These are phyloP conservation scores for Rossbeevera mucosa DNA, from an alignment of 768 basidiomycete species.

Conservation along the genomic window DNA sequence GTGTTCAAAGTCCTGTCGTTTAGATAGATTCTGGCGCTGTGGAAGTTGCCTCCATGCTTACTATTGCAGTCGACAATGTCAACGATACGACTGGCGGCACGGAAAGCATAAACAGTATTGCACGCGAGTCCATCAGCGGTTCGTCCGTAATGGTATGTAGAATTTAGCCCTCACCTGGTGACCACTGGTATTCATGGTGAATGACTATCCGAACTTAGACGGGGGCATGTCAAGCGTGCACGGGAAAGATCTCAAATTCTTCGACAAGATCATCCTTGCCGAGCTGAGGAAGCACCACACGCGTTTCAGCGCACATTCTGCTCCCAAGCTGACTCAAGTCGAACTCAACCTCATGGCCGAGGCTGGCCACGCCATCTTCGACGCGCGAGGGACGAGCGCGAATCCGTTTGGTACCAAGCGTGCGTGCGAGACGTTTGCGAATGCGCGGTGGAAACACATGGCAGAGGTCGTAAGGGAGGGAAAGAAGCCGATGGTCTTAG, in stretches of 20 bases:
- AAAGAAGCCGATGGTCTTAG: constrained; percentile 16
- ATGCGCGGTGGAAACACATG: constrained; percentile 24
- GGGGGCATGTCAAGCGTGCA: constrained; percentile 24
- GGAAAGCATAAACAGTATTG: constrained; percentile 30
- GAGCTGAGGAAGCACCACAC: constrained; percentile 20
- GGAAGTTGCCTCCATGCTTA: constrained; percentile 27
- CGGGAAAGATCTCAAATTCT: constrained; percentile 24
- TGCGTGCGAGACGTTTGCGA: constrained; percentile 19
- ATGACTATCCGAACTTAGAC: constrained; percentile 5
- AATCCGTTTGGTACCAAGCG: constrained; percentile 27
- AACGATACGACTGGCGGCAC: constrained; percentile 24
- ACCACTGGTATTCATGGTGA: background rate
- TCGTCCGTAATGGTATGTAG: constrained; percentile 15
- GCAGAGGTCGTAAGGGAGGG: constrained; percentile 13
- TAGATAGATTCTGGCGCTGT: constrained; percentile 24
- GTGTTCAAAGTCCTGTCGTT: constrained; percentile 19
- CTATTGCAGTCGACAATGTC: constrained; percentile 26
- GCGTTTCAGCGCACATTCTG: constrained; percentile 7
- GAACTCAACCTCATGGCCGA: constrained; percentile 23
- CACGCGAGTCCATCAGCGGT: constrained; percentile 18
- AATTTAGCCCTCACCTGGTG: background rate
- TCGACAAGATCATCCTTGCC: constrained; percentile 24
- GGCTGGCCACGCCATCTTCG: constrained; percentile 13
- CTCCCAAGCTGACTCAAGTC: constrained; percentile 20
- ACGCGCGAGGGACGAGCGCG: constrained; percentile 15